These are phyloP conservation scores for Hyaloperonospora arabidopsidis DNA, from an alignment of 352 stramenopile species.

Conservation along the genomic window DNA sequence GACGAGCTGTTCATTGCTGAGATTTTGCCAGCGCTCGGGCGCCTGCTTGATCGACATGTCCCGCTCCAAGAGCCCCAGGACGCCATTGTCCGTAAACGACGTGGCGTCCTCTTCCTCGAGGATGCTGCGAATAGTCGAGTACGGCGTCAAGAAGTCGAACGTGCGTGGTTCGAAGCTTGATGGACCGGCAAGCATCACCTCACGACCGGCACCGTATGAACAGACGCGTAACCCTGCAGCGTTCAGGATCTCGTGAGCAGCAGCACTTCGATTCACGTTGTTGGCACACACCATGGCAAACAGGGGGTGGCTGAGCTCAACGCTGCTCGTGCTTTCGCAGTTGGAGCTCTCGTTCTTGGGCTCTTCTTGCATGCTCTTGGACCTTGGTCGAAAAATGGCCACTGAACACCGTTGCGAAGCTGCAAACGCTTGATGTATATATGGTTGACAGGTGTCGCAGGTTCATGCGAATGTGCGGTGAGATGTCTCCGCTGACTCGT, in stretches of 20 bases:
- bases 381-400: too few relatives aligned
- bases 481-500: too few relatives aligned
- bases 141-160: conserved; percentile 70
- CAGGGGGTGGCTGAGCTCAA: conserved; percentile 11
- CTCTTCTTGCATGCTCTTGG: too few relatives aligned
- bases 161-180: conserved; percentile 27
- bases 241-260: conserved; percentile 53
- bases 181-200: conserved; percentile 52
- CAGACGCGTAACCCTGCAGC: conserved; percentile 53
- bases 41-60: conserved; percentile 62
- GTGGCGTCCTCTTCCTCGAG: conserved; percentile 46
- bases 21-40: conserved; percentile 72
- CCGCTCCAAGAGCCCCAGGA: conserved; percentile 63
- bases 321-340: conserved; percentile 7
- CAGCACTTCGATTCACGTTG: conserved; percentile 83
- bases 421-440: too few relatives aligned
- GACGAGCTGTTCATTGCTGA: conserved; percentile 49
- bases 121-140: conserved; percentile 46
- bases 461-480: too few relatives aligned
- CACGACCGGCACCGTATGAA: conserved; percentile 57
- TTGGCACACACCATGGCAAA: conserved; percentile 84
- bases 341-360: too few relatives aligned
- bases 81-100: conserved; percentile 52
- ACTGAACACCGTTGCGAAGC: too few relatives aligned
- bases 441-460: too few relatives aligned